Conservation (phyloP, 495 filamentous ascomycete genomes). For the Hypoxylon cercidicola region DNA sequence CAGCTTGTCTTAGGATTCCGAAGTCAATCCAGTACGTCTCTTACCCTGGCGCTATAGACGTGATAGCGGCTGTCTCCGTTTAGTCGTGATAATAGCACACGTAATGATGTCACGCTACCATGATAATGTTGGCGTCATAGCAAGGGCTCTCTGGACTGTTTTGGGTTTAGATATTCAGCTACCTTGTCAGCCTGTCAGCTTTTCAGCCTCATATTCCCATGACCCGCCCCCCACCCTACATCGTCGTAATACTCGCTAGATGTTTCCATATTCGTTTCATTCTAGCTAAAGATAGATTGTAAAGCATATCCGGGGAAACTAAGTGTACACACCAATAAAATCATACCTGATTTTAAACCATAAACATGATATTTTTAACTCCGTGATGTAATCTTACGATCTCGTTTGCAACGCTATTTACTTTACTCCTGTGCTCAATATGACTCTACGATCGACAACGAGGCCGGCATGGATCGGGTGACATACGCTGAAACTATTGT, state of each 20-base stretch:
- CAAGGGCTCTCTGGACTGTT: neutral
- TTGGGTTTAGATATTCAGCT: neutral
- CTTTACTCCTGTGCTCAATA: neutral
- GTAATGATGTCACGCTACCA: neutral
- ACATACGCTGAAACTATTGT: neutral
- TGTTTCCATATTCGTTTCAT: neutral
- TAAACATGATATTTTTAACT: neutral
- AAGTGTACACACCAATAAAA: neutral
- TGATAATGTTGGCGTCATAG: neutral
- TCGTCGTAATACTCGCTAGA: neutral
- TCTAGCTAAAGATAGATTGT: too few relatives aligned
- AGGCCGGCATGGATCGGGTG: neutral
- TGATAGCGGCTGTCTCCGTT: neutral
- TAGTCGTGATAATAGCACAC: neutral
- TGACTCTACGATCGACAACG: neutral
- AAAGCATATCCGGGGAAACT: too few relatives aligned
- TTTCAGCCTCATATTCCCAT: neutral
- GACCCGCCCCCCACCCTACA: neutral
- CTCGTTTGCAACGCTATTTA: neutral
- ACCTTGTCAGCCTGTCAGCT: neutral
- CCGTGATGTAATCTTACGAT: neutral
- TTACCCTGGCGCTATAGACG: neutral
- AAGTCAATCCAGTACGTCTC: neutral
- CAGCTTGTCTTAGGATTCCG: neutral
- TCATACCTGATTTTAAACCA: neutral